Percentiles rank a stretch among this genome's conserved stretches.
These are phyloP conservation scores for Hymenoscyphus linearis DNA, from an alignment of 2,329 filamentous ascomycete genomes.

Conservation along the genomic window DNA sequence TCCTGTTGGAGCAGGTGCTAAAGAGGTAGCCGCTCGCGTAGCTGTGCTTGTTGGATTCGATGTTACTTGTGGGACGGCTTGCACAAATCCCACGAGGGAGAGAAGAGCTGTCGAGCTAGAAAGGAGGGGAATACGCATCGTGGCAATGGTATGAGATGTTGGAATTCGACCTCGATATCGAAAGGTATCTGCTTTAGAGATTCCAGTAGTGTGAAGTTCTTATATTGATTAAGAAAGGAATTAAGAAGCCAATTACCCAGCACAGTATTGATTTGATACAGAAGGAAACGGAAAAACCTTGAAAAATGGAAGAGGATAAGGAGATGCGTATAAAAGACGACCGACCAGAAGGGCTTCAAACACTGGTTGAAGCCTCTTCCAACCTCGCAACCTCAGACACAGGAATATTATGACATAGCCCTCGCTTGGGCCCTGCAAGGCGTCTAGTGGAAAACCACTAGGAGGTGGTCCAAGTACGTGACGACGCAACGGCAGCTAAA, in stretches of 20 bases:
- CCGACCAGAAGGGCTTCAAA: too few relatives aligned
- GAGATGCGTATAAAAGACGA: too few relatives aligned
- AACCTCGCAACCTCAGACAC: background rate
- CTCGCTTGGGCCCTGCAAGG: background rate
- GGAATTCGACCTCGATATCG: background rate
- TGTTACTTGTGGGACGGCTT: slow-evolving; percentile 21
- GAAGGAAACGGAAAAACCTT: too few relatives aligned
- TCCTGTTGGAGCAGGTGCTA: slow-evolving; percentile 22
- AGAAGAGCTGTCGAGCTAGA: slow-evolving; percentile 22
- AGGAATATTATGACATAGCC: background rate
- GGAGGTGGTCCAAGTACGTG: background rate
- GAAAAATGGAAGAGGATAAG: too few relatives aligned
- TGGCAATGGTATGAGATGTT: background rate
- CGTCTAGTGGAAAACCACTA: background rate
- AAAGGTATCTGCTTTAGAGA: background rate
- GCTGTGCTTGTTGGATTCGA: slow-evolving; percentile 18
- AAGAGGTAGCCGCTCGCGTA: slow-evolving; percentile 10
- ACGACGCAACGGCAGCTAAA: background rate
- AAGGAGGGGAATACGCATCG: slow-evolving; percentile 19
- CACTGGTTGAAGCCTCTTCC: too few relatives aligned
- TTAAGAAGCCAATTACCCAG: background rate
- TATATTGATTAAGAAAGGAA: background rate
- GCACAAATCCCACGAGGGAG: slow-evolving; percentile 17
- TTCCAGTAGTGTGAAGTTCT: background rate
- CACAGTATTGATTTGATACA: background rate